phyloP scores from a whole-genome alignment of 371 early-diverging fungal genomes.

The Mortierella sp. region DNA sequence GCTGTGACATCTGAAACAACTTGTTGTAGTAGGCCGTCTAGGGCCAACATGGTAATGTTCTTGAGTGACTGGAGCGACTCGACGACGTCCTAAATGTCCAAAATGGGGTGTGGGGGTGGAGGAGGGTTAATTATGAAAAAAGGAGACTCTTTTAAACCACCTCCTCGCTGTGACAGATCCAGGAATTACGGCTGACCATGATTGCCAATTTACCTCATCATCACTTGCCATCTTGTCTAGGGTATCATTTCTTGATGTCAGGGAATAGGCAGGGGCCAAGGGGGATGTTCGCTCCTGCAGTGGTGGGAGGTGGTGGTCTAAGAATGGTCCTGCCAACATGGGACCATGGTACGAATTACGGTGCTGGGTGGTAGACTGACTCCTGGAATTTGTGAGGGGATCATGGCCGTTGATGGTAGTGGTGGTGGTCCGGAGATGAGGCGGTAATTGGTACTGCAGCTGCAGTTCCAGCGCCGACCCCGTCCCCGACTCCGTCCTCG shows the following conservation, averaged over 20 bases:
- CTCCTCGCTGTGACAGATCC: too few relatives aligned
- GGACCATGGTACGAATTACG: constrained; percentile 43
- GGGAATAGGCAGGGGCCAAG: neutral
- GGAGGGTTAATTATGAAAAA: too few relatives aligned
- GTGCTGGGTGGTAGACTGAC: constrained; percentile 15
- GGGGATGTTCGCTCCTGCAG: constrained; percentile 6
- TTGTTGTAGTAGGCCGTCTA: constrained; percentile 46
- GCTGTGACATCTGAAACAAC: constrained; percentile 51
- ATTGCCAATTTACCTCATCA: neutral
- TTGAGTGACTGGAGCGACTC: constrained; percentile 53
- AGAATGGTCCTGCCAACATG: neutral
- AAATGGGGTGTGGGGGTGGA: neutral
- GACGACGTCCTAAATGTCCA: constrained; percentile 24
- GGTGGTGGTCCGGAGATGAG: constrained; percentile 17
- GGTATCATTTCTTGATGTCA: neutral
- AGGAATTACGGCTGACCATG: too few relatives aligned
- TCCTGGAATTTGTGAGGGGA: constrained; percentile 4
- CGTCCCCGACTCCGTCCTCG: neutral
- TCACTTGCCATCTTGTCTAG: neutral
- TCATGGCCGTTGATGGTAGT: neutral
- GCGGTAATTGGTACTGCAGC: constrained; percentile 39
- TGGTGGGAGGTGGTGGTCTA: constrained; percentile 4
- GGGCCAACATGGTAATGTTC: constrained; percentile 44
- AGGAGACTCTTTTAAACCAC: neutral
- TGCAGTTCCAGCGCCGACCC: constrained; percentile 1